phyloP scores from a whole-genome alignment of 371 early-diverging fungal genomes.

The Batkoa obscura region DNA sequence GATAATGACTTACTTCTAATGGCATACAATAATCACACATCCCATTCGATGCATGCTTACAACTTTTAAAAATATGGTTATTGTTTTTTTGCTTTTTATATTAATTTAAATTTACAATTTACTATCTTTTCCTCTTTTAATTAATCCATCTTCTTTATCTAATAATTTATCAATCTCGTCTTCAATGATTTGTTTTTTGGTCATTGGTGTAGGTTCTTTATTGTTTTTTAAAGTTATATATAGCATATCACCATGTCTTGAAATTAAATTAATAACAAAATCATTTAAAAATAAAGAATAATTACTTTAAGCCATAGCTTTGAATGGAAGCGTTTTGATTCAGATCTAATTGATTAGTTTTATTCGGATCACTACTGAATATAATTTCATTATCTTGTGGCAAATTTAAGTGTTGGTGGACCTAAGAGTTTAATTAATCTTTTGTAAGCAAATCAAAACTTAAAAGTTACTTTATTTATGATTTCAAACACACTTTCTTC shows the following conservation, averaged over 20 bases:
- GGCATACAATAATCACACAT: slow-evolving; percentile 99
- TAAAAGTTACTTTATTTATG: background rate
- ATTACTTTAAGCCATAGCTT: background rate
- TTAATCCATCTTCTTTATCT: slow-evolving; percentile 65
- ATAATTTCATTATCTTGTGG: background rate
- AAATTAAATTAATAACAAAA: slow-evolving; percentile 6
- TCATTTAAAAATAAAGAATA: background rate
- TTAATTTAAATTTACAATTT: slow-evolving; percentile 39
- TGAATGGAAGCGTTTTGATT: background rate
- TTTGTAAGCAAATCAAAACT: background rate
- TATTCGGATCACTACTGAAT: no score
- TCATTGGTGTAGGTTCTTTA: slow-evolving; percentile 3
- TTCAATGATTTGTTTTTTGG: slow-evolving; percentile 23
- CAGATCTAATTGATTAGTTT: no score
- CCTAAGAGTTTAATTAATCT: background rate
- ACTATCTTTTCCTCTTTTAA: slow-evolving; percentile 54
- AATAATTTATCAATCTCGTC: slow-evolving; percentile 63
- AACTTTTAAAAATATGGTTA: slow-evolving; percentile 22
- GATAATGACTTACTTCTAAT: slow-evolving; percentile 34
- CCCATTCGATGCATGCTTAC: slow-evolving; percentile 73
- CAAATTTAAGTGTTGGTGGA: background rate
- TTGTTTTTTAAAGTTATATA: slow-evolving; percentile 27
- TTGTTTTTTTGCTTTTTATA: background rate
- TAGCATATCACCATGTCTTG: slow-evolving; percentile 63
- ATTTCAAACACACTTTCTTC: background rate